Evolutionary conservation across 1,284 basidiomycete genomes (phyloP), one percentile per base, ranked within the genome.

Genomic region (Takashimella koratensis): DNA sequence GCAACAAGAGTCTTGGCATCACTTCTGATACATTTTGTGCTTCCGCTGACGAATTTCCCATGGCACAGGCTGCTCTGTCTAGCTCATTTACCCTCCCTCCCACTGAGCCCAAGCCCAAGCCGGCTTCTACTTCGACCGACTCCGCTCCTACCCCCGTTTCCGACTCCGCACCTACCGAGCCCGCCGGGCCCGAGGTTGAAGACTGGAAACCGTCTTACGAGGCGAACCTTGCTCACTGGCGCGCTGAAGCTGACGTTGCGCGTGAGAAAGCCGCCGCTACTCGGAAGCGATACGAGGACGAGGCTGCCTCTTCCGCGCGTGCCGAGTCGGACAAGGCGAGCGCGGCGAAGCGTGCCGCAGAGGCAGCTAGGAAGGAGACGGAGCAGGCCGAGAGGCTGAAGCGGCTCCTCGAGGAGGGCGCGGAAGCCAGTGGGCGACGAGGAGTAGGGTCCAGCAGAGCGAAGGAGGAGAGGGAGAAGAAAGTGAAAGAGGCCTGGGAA

Each of bases 221-320:
- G 49, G 74, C 81, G 0, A 85, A 88, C 52, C 77, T 88, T 8
- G 78, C 80, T 39, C 75, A 79, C 60, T 93, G 90, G 90, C 83
- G 84, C 40, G 82, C 82, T 23, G 82, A 86, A 65, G 86, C 85
- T 24, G 84, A 86, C 27, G 82, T 84, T 56, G 85, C 85, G 43
- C 84, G 89, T 48, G 78, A 82, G 62, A 88, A 86, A 69, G 86
- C 88, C 6, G 85, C 87, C 73, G 80, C 79, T 54, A 84, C 85
- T 66, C 83, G 88, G n/a, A 80, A 81, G 43, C 77, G 80, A 54
- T 87, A 88, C 83, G 88, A 88, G 67, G 79, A 64, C 11, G 67
- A 73, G 49, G 57, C 53, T 22, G 59, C 59, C 1, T 62, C 66
- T 22, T 60, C 53, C 6, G 58, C 54, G 23, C 59, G 52, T 43